Conservation (phyloP, 257 asterid genomes). For the Solanum rostratum region DNA sequence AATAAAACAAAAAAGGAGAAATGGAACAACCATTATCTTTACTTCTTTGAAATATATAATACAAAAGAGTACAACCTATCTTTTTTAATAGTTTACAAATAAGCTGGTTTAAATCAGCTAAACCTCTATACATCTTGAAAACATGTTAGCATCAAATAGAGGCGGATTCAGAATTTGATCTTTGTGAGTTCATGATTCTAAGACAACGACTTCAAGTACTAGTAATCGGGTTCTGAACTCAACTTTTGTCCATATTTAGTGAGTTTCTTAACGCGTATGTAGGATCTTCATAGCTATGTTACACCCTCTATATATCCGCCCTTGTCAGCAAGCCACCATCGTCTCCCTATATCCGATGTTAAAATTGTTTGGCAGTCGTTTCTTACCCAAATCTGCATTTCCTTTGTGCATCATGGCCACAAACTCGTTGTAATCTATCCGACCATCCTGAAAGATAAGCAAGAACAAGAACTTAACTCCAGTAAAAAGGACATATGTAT, state of each 20-base stretch:
- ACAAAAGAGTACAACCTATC: neutral
- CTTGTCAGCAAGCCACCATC: slow-evolving; percentile 6
- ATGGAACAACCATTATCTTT: neutral
- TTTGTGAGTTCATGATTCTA: neutral
- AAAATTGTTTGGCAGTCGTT: slow-evolving; percentile 6
- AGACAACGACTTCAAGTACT: neutral
- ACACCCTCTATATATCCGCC: neutral
- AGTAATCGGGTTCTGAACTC: neutral
- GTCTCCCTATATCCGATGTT: slow-evolving; percentile 9
- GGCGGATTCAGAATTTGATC: neutral
- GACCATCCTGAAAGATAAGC: slow-evolving; percentile 27
- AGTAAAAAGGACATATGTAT: neutral
- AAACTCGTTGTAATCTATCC: slow-evolving; percentile 40
- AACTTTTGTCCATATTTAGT: neutral
- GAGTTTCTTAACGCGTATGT: neutral
- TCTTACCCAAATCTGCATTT: slow-evolving; percentile 25
- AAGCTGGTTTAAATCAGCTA: neutral
- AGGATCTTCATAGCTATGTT: neutral
- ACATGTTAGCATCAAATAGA: neutral
- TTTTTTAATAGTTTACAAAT: neutral
- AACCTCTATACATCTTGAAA: neutral
- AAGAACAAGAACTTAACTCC: neutral
- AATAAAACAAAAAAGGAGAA: neutral
- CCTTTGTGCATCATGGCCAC: slow-evolving; percentile 49
- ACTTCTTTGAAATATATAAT: neutral